A percentile compares a stretch with the other conserved stretches of the same genome.
phyloP scores from a whole-genome alignment of 805 yeast species.

The Cyberlindnera saturnus region DNA sequence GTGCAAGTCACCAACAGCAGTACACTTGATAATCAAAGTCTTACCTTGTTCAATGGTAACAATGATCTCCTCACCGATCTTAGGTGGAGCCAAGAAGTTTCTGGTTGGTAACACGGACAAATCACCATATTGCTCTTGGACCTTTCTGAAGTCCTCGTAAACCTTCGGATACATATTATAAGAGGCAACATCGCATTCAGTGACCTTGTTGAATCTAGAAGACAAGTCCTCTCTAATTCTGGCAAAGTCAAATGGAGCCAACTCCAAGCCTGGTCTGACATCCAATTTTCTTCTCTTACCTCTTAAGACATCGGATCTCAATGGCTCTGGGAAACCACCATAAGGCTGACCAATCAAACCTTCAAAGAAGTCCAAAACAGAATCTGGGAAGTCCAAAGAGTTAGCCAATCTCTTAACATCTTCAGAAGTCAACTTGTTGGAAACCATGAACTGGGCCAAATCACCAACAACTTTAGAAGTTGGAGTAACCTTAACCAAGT shows the following conservation, averaged over 20 bases:
- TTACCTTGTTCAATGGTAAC: conserved; percentile 95
- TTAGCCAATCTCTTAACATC: conserved; percentile 86
- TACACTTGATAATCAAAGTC: conserved; percentile 80
- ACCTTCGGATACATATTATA: conserved; percentile 98
- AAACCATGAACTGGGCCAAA: conserved; percentile 98
- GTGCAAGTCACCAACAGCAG: conserved; percentile 89
- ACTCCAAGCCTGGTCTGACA: conserved; percentile 85
- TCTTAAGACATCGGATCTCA: conserved; percentile 83
- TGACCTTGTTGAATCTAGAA: conserved; percentile 71
- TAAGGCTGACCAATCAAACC: conserved; percentile 99
- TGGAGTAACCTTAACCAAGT: conserved; percentile 97
- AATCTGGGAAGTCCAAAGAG: conserved; percentile 96
- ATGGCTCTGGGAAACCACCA: conserved; percentile 99
- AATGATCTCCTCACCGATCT: conserved; percentile 79
- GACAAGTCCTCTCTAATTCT: conserved; percentile 67
- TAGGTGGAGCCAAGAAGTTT: conserved; percentile 82
- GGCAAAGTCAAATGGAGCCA: conserved; percentile 77
- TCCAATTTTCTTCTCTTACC: conserved; percentile 90
- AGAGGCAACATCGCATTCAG: conserved; percentile 88
- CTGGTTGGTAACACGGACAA: conserved; percentile 91
- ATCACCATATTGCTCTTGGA: conserved; percentile 78
- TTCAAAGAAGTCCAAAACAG: conserved; percentile 96
- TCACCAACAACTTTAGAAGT: conserved; percentile 99
- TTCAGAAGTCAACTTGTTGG: conserved; percentile 79
- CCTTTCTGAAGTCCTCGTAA: conserved; percentile 77